phyloP scores from a whole-genome alignment of 306 rosid genomes.

The Pyrus communis region DNA sequence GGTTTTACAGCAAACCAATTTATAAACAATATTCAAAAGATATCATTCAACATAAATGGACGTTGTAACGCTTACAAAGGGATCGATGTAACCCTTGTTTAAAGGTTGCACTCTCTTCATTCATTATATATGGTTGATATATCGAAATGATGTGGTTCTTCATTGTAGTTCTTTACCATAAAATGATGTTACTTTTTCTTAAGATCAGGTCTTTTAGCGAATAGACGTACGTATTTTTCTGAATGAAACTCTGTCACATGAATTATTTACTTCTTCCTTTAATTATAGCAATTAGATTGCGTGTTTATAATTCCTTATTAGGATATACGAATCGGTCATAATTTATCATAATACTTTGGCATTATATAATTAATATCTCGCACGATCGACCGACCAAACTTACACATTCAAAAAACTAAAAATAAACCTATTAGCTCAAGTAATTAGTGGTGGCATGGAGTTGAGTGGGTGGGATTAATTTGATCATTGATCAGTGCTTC shows the following conservation, averaged over 20 bases:
- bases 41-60: neutral
- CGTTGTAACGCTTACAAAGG: neutral
- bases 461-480: neutral
- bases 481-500: slow-evolving; percentile 4
- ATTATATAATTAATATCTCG: neutral
- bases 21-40: neutral
- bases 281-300: too few species aligned
- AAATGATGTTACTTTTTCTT: too few species aligned
- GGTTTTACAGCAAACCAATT: neutral
- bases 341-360: too few species aligned
- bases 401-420: neutral
- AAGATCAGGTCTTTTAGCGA: too few species aligned
- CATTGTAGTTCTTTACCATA: too few species aligned
- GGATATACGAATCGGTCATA: too few species aligned
- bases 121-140: too few species aligned
- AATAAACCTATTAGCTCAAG: neutral
- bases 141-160: too few species aligned
- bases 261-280: too few species aligned
- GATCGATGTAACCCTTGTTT: neutral
- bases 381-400: neutral
- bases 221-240: too few species aligned
- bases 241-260: too few species aligned
- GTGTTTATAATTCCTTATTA: too few species aligned
- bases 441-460: neutral
- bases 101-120: neutral